These are phyloP conservation scores for Penicillium vulpinum DNA, from an alignment of 2,329 filamentous ascomycete genomes.

Conservation along the genomic window DNA sequence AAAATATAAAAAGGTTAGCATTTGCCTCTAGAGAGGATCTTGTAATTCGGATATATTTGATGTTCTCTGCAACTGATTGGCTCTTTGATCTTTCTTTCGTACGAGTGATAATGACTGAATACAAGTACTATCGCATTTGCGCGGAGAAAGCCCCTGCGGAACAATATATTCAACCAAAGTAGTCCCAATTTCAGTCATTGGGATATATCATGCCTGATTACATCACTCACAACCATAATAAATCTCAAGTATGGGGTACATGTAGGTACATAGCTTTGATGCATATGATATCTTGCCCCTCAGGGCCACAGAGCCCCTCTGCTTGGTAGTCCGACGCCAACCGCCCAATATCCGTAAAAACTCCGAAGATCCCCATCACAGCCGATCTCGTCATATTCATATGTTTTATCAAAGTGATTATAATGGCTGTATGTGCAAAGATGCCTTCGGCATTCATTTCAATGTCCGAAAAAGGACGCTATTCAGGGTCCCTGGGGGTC, in stretches of 20 bases:
- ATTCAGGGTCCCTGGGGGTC: not conserved
- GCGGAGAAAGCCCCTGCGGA: not conserved
- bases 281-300: not conserved
- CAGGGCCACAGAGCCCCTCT: slow-evolving; percentile 4
- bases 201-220: not conserved
- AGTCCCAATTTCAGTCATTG: not conserved
- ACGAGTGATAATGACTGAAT: not conserved
- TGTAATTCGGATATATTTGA: too few species aligned
- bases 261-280: not conserved
- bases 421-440: not conserved
- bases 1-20: not conserved
- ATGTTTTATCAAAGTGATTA: not conserved
- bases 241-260: too few species aligned
- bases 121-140: not conserved
- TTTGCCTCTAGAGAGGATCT: not conserved
- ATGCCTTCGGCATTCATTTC: slow-evolving; percentile 11
- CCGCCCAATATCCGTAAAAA: slow-evolving; percentile 19
- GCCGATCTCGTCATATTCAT: not conserved
- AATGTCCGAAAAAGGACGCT: slow-evolving; percentile 5
- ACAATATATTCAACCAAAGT: not conserved
- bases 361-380: slow-evolving; percentile 18
- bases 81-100: not conserved
- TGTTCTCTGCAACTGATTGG: not conserved
- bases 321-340: slow-evolving; percentile 14
- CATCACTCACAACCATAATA: not conserved